Conservation (phyloP, 2,329 filamentous ascomycete genomes). For the Neofusicoccum sp. region DNA sequence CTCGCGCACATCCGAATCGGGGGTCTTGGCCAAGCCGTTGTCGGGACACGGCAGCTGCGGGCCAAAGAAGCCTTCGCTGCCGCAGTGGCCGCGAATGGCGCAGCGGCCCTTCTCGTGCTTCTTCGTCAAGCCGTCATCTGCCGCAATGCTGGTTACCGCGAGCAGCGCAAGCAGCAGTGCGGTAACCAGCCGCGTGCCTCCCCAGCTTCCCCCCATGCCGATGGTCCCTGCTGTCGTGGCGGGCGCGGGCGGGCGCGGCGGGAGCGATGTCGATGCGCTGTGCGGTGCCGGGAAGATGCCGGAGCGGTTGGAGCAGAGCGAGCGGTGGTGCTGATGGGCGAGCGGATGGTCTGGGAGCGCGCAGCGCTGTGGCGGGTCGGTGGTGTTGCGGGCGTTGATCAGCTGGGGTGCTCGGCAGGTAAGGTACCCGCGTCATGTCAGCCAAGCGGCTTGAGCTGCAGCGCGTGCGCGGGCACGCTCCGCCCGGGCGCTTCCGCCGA, state of each 20-base stretch:
- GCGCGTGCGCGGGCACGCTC: not conserved
- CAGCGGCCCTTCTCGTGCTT: slow-evolving; percentile 87
- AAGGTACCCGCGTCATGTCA: slow-evolving; percentile 2
- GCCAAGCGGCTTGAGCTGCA: slow-evolving; percentile 6
- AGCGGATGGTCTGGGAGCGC: not conserved
- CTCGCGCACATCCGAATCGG: slow-evolving; percentile 69
- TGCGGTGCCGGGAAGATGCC: not conserved
- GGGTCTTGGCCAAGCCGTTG: slow-evolving; percentile 78
- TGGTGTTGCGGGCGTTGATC: slow-evolving; percentile 7
- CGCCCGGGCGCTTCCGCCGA: not conserved
- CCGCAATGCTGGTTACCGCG: not conserved
- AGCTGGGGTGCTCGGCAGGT: slow-evolving; percentile 7
- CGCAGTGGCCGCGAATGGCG: slow-evolving; percentile 88
- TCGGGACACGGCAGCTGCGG: slow-evolving; percentile 90
- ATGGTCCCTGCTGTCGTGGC: not conserved
- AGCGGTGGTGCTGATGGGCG: not conserved
- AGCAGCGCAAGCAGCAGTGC: slow-evolving; percentile 16
- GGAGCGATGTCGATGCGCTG: not conserved
- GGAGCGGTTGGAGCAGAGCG: not conserved
- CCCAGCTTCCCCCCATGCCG: slow-evolving; percentile 21
- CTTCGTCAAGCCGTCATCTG: slow-evolving; percentile 33
- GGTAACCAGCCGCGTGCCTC: slow-evolving; percentile 20
- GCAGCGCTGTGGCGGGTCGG: slow-evolving; percentile 10
- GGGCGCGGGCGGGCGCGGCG: not conserved
- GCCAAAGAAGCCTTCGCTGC: slow-evolving; percentile 87